Evolutionary conservation across 2,329 filamentous ascomycete species (phyloP).

Genomic region (Aspergillus spinulosporus): DNA sequence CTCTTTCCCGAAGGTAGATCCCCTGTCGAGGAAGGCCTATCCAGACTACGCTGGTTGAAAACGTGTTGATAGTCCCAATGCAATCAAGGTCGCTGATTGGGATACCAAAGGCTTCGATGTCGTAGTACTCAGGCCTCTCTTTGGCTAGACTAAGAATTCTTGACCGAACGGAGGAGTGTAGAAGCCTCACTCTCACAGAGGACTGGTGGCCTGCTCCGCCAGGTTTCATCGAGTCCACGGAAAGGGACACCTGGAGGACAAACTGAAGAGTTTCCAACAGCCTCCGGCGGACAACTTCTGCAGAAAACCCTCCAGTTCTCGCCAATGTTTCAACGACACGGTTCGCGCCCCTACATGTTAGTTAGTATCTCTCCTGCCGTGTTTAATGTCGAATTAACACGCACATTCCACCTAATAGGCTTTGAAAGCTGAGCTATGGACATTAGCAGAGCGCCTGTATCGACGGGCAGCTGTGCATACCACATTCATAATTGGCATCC

Average conservation of each 20-base stretch:
- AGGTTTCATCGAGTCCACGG: constrained; percentile 65
- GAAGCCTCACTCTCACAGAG: constrained; percentile 66
- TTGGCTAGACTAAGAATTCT: constrained; percentile 62
- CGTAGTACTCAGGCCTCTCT: constrained; percentile 63
- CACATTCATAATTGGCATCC: constrained; percentile 63
- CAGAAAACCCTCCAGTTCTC: constrained; percentile 71
- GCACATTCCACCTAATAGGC: constrained; percentile 34
- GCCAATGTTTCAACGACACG: constrained; percentile 72
- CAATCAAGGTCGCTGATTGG: constrained; percentile 76
- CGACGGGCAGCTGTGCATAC: constrained; percentile 22
- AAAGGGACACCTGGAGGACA: constrained; percentile 68
- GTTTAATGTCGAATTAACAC: neutral
- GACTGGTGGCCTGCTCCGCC: constrained; percentile 66
- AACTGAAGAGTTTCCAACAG: constrained; percentile 74
- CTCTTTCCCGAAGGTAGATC: constrained; percentile 61
- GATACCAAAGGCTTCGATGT: constrained; percentile 58
- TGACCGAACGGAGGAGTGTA: constrained; percentile 67
- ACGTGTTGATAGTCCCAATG: constrained; percentile 69
- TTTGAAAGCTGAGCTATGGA: constrained; percentile 33
- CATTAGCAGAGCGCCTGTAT: neutral
- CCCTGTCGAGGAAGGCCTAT: constrained; percentile 71
- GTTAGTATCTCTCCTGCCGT: neutral
- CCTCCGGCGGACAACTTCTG: constrained; percentile 65
- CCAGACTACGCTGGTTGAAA: constrained; percentile 68
- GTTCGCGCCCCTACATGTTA: constrained; percentile 57